Evolutionary conservation across 2,329 filamentous ascomycete species (phyloP).

Genomic region (Alternaria angustiovoidea): DNA sequence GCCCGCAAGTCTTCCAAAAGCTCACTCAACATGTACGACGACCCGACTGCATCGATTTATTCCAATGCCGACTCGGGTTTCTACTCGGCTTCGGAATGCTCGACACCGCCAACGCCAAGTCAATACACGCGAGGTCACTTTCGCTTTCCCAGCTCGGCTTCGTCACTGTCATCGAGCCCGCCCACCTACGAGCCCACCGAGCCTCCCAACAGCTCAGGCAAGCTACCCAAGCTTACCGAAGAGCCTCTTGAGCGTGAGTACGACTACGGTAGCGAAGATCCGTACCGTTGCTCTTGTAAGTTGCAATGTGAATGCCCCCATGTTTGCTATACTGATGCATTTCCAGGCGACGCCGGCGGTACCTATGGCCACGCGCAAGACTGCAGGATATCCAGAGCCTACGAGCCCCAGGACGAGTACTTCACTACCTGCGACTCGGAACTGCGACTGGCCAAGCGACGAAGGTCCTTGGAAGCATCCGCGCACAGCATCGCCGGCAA

Average conservation of each 20-base stretch:
- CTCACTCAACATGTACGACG: constrained; percentile 44
- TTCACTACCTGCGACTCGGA: constrained; percentile 68
- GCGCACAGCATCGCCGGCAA: constrained; percentile 70
- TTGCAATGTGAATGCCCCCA: constrained; percentile 34
- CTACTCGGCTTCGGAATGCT: constrained; percentile 69
- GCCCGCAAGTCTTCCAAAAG: constrained; percentile 47
- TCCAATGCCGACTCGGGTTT: constrained; percentile 49
- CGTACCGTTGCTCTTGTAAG: constrained; percentile 74
- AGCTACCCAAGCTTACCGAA: constrained; percentile 85
- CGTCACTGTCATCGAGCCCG: constrained; percentile 71
- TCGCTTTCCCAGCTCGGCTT: constrained; percentile 76
- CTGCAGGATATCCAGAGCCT: constrained; percentile 62
- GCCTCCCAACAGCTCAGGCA: constrained; percentile 67
- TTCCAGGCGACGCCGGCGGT: constrained; percentile 64
- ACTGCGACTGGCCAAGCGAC: constrained; percentile 64
- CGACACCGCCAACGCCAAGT: constrained; percentile 75
- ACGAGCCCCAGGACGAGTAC: constrained; percentile 69
- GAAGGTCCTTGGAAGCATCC: constrained; percentile 66
- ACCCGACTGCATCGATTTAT: constrained; percentile 44
- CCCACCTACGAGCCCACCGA: constrained; percentile 61
- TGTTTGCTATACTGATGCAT: constrained; percentile 30
- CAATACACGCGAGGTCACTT: constrained; percentile 70
- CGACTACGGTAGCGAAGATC: constrained; percentile 60
- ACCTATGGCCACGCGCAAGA: constrained; percentile 61
- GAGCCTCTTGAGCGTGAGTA: constrained; percentile 77